These are phyloP conservation scores for Lecanoromycetidae sp. DNA, from an alignment of 2,329 filamentous ascomycete genomes.

Conservation along the genomic window DNA sequence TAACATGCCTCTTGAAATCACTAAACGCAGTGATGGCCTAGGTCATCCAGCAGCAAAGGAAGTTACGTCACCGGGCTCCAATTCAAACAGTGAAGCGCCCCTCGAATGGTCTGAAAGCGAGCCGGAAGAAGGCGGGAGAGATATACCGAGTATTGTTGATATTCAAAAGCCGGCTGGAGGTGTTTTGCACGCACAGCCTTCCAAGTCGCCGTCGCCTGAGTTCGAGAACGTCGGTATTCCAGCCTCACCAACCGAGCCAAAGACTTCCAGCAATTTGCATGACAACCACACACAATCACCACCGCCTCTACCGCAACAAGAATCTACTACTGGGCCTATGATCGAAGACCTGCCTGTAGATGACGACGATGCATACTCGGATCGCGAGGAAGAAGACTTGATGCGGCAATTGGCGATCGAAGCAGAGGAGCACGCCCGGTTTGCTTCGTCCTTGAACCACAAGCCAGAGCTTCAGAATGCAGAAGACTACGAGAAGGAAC, in stretches of 20 bases:
- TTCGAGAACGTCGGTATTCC: conserved; percentile 30
- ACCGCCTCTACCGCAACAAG: conserved; percentile 9
- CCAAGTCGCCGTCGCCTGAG: conserved; percentile 35
- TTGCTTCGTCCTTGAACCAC: conserved; percentile 75
- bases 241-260: conserved; percentile 1
- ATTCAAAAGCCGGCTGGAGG: conserved; percentile 7
- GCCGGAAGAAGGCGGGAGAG: conserved; percentile 19
- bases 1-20: neutral
- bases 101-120: conserved; percentile 46
- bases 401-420: conserved; percentile 77
- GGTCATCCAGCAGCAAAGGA: no score
- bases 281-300: conserved; percentile 19
- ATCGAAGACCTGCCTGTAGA: conserved; percentile 26
- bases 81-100: conserved; percentile 22
- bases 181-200: neutral
- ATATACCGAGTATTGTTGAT: neutral
- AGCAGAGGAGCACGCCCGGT: conserved; percentile 85
- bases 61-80: no score
- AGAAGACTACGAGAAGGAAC: conserved; percentile 72
- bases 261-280: neutral
- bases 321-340: conserved; percentile 15
- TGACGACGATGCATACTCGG: conserved; percentile 56
- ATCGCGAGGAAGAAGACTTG: conserved; percentile 85
- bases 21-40: no score
- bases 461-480: conserved; percentile 57